Evolutionary conservation across 1,139 yeast species (phyloP), one percentile per base, ranked within the genome.

Genomic region (Insectozyma bohioensis): DNA sequence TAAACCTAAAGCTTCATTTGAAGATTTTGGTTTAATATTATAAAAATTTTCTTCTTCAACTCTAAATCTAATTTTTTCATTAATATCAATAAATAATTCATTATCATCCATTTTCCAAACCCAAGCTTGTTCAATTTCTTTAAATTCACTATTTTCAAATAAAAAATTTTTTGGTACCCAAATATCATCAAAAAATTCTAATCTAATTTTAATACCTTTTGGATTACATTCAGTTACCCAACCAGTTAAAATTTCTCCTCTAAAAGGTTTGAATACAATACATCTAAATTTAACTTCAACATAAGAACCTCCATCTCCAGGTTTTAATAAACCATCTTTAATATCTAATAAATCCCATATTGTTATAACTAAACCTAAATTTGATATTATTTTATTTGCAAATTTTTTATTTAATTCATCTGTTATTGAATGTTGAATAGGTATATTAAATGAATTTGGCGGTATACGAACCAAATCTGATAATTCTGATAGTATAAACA

Each of bases 301-400:
- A 48, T 72, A 90, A 2, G 92, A 74, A 1, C 92, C 88, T 5
- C 98, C 98, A 57, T 92, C 97, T n/a, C 98, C 97, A 2, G 96
- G 95, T 48, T 81, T 83, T 43, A 92, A 69, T 41, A 86, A 68
- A 2, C 97, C 98, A 49, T 92, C 97, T 35, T 85, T 85, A 26
- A 85, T 80, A 19, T 75, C 75, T 37, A 81, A 63, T 4, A 94
- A 56, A 54, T 94, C 98, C 80, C 92, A 92, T 17, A 90, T 71
- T 4, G 94, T 73, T 17, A 94, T 65, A 30, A 87, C 90, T 6
- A 94, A 71, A 1, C 99, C 98, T 16, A 88, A 67, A 49, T 84
- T 84, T 38, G 82, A 82, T 31, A 92, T 75, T 38, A 92, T 78
- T 51, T 82, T 84, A 61, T 92, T 90, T 37, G 95, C 78, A 53